These are phyloP conservation scores for Phialophora expanda DNA, from an alignment of 2,329 filamentous ascomycete genomes.

Conservation along the genomic window DNA sequence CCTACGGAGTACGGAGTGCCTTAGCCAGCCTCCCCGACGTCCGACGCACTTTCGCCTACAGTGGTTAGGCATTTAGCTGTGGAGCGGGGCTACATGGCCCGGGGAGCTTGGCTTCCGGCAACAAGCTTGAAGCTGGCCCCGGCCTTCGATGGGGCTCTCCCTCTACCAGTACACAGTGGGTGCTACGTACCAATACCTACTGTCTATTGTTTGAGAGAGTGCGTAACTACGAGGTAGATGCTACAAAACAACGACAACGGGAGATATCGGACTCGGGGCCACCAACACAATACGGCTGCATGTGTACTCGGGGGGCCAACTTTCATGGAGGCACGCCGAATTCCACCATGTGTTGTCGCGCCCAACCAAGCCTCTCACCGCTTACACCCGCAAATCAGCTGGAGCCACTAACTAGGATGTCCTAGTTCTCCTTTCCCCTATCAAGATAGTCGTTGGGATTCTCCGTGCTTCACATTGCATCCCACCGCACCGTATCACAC, in stretches of 20 bases:
- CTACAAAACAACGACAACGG: background rate
- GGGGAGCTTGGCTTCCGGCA: background rate
- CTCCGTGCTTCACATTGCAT: background rate
- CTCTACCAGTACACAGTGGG: no score
- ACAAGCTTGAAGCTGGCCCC: background rate
- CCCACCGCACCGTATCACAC: background rate
- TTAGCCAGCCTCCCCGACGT: no score
- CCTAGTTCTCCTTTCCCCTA: background rate
- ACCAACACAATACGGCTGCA: background rate
- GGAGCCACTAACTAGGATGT: background rate
- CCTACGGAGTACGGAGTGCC: background rate
- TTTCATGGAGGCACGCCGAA: background rate
- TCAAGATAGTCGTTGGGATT: background rate
- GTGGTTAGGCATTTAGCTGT: background rate
- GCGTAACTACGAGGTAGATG: background rate
- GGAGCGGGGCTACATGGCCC: background rate
- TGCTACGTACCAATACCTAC: background rate
- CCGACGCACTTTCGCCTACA: background rate
- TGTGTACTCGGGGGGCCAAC: background rate
- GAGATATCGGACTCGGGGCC: background rate
- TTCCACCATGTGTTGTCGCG: background rate
- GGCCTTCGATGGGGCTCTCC: background rate
- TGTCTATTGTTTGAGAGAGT: background rate
- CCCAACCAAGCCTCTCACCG: background rate
- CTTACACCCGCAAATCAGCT: background rate